phyloP scores from a whole-genome alignment of 371 early-diverging fungal genomes.

The Mortierella sp. region DNA sequence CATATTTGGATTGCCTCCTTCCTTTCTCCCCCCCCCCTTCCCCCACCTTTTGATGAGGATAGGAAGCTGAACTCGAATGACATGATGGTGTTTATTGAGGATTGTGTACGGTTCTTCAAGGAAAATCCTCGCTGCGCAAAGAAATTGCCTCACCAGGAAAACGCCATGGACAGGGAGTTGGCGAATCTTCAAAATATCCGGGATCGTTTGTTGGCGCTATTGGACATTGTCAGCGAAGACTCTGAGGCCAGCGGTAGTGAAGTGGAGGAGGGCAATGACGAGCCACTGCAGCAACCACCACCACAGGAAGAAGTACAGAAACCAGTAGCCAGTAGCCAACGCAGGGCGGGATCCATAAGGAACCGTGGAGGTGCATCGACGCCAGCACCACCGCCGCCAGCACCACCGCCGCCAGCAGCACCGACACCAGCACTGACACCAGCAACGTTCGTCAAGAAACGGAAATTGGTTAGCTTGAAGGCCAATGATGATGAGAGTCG shows the following conservation, averaged over 20 bases:
- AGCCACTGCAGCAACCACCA: conserved; percentile 4
- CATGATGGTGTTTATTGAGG: conserved; percentile 47
- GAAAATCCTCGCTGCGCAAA: not conserved
- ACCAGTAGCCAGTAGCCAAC: not conserved
- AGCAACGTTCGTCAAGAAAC: conserved; percentile 28
- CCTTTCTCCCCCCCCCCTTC: too few species aligned
- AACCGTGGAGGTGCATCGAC: not conserved
- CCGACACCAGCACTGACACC: too few species aligned
- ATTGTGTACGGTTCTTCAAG: conserved; percentile 32
- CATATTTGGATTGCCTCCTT: too few species aligned
- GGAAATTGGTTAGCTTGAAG: conserved; percentile 54
- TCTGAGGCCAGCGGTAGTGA: conserved; percentile 44
- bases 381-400: too few species aligned
- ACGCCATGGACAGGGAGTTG: conserved; percentile 47
- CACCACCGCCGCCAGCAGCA: too few species aligned
- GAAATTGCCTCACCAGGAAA: not conserved
- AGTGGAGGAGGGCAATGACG: conserved; percentile 27
- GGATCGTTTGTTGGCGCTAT: conserved; percentile 34
- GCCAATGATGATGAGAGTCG: conserved; percentile 51
- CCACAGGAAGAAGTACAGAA: not conserved
- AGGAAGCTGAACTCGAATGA: conserved; percentile 50
- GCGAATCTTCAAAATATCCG: conserved; percentile 50
- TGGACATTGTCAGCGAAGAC: conserved; percentile 48
- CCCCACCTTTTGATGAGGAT: conserved; percentile 1
- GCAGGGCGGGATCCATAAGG: too few species aligned